Percentiles rank a stretch among this genome's conserved stretches.
These are phyloP conservation scores for Quercus phellos DNA, from an alignment of 331 rosid genomes.

Conservation along the genomic window DNA sequence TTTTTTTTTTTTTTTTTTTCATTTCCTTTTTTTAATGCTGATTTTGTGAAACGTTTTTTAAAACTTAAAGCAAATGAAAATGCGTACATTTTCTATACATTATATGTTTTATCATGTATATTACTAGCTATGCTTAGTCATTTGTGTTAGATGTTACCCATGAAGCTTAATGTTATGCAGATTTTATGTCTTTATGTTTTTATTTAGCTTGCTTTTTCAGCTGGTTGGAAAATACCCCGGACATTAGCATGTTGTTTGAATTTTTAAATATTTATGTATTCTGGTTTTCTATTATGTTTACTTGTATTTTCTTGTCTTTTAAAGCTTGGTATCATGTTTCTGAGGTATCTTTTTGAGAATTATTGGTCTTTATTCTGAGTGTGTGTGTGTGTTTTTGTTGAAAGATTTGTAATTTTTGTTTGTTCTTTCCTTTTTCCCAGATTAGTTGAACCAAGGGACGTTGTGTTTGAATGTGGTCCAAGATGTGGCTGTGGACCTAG, in stretches of 20 bases:
- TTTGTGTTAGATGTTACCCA: not conserved
- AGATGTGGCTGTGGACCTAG: slow-evolving; percentile 34
- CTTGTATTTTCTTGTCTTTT: not conserved
- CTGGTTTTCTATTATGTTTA: not conserved
- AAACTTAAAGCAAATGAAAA: too few relatives aligned
- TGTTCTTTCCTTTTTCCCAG: slow-evolving; percentile 4
- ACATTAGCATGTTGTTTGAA: not conserved
- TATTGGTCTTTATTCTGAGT: not conserved
- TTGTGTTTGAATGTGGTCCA: slow-evolving; percentile 46
- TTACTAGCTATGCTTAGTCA: too few relatives aligned
- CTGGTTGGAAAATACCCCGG: too few relatives aligned
- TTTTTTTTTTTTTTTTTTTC: too few relatives aligned
- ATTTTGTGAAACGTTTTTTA: too few relatives aligned
- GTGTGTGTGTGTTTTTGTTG: not conserved
- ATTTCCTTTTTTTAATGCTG: too few relatives aligned
- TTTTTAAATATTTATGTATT: not conserved
- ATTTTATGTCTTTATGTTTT: not conserved
- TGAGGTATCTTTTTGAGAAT: not conserved
- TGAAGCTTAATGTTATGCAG: not conserved
- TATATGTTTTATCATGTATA: too few relatives aligned
- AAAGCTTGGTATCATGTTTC: not conserved
- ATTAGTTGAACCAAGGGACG: slow-evolving; percentile 33
- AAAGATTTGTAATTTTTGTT: not conserved
- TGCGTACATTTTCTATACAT: too few relatives aligned
- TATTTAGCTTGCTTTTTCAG: not conserved